Evolutionary conservation across 352 stramenopile genomes (phyloP), one percentile per base, ranked within the genome.

Genomic region (Pseudoperonospora humuli): DNA sequence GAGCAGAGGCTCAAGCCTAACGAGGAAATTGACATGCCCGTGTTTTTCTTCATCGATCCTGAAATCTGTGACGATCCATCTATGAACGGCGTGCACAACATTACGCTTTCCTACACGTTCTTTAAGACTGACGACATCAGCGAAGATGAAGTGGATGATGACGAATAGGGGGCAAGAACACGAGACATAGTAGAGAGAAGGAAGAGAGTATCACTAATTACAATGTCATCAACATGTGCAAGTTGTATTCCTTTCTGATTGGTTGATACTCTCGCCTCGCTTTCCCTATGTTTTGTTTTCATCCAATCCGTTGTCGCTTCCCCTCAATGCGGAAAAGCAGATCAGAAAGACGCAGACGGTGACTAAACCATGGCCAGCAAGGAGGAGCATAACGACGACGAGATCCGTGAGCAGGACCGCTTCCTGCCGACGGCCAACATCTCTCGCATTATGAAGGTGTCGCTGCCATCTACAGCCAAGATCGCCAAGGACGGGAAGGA

Each of bases 401-500:
- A 97, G 68, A 88, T 95, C 60, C 80, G 86, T 36, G 88, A 97
- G 68, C 84, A 98, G 78, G 96, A 99, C 73, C 88, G 96, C 11
- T 99, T 98, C 74, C 75, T 99, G 14, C 96, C 96, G 14, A 98
- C 98, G 41, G 96, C 96, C 51, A 99, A 99, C 78, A 99, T 99
- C 72, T 96, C 89, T 34, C 84, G 96, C 25, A 99, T 99, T 65
- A 99, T 99, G 96, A 99, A 99, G 74, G 96, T 97, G 42, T 97
- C 85, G 33, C 80, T 99, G 15, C 96, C 96, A 17, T 88, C 95
- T 51, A 98, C 96, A 41, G 96, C 96, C 47, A 99, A 99, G 83
- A 98, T 99, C 66, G 95, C 95, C 45, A 99, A 99, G 75, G 97
- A 99, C 67, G 97, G 95, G 53, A 99, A 99, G 68, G 96, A 99